Evolutionary conservation across 1,284 basidiomycete species (phyloP), one percentile per base, ranked within the genome.

Genomic region (Papiliotrema terrestris): DNA sequence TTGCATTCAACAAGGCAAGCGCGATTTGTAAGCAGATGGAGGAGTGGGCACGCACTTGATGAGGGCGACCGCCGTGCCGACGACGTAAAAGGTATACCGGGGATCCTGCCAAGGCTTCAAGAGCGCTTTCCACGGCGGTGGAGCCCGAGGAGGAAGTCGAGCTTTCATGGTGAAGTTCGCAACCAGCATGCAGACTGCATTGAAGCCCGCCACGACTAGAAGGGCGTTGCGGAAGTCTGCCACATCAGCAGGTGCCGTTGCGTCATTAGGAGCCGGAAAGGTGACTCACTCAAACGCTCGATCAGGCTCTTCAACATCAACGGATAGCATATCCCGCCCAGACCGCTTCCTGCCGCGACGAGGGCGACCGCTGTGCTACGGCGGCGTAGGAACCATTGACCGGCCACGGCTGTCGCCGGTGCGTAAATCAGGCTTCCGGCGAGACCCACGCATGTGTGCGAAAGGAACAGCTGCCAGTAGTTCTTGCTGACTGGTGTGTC

Each of bases 381-480:
- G 29, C 60, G 61, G 25, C 62, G 57, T 49, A 66, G 48, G 54
- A 76, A 76, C 74, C 74, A 76, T 49, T 76, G 74, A 1, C 66
- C 63, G 5, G 63, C 66, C 26, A 73, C 62, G 1, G 74, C 71
- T 1, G 68, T 71, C 2, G 68, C 62, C 1, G 74, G 73, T 0
- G 72, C 65, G 47, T 74, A 76, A 20, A 72, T 55, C 26, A 71
- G 49, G 1, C 68, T 61, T 0, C 67, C 72, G 0, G 68, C 63
- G 11, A 70, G 51, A 25, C 74, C 72, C 46, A 71, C 72, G 2
- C 68, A 57, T 11, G 68, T 46, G 38, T 71, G 71, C 1, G 70
- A 68, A 3, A 75, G 65, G 19, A 75, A 54, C 59, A 76, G 72
- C 49, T 76, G 74, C 55, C 70, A 76, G 59, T 69, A 76, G 45